These are phyloP conservation scores for Posidonia oceanica DNA, from an alignment of 116 monocot genomes.

Conservation along the genomic window DNA sequence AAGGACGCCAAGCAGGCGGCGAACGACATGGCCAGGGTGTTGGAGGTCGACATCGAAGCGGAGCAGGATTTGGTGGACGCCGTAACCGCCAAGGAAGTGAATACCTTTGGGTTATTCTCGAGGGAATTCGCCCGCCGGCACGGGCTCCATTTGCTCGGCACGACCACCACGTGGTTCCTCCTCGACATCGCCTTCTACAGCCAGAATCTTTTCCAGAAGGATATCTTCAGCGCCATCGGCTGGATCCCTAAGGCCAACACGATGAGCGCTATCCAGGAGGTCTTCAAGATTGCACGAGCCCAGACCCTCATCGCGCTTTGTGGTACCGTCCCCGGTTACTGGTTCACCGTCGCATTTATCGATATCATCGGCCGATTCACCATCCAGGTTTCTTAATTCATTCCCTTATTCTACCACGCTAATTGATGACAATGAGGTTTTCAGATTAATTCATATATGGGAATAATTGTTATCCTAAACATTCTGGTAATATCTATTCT, in stretches of 20 bases:
- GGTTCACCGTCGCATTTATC: conserved; percentile 27
- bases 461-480: too few relatives aligned
- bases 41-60: conserved; percentile 16
- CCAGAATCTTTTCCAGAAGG: conserved; percentile 27
- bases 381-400: conserved; percentile 17
- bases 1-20: conserved; percentile 30
- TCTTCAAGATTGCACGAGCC: conserved; percentile 11
- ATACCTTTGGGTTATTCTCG: conserved; percentile 14
- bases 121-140: conserved; percentile 18
- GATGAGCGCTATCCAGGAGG: conserved; percentile 21
- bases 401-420: neutral
- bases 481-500: neutral
- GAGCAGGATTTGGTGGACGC: conserved; percentile 15
- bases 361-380: conserved; percentile 17
- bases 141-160: conserved; percentile 16
- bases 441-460: too few relatives aligned
- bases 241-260: conserved; percentile 18
- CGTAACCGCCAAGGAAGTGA: neutral
- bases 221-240: conserved; percentile 17
- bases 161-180: conserved; percentile 23
- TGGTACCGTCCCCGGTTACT: conserved; percentile 27
- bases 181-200: conserved; percentile 28
- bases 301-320: conserved; percentile 23
- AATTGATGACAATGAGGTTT: too few relatives aligned
- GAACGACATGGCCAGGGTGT: conserved; percentile 34